Conservation (phyloP, 1,284 basidiomycete genomes). For the Ceratobasidium sp. region DNA sequence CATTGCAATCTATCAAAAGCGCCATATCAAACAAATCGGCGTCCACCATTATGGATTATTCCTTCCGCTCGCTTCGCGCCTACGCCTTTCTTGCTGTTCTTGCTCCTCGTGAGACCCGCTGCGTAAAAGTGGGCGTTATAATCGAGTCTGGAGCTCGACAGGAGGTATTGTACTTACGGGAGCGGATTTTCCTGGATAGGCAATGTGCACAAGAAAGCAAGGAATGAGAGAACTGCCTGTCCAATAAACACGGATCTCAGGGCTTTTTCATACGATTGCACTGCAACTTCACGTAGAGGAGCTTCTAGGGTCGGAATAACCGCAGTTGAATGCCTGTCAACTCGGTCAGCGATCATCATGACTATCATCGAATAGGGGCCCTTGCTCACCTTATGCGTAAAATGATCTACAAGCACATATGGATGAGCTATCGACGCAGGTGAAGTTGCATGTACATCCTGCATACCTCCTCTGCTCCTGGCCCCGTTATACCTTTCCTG, state of each 20-base stretch:
- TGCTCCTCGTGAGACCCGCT: constrained; percentile 71
- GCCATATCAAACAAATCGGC: background rate
- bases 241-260: constrained; percentile 87
- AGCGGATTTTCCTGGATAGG: constrained; percentile 78
- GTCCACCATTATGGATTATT: background rate
- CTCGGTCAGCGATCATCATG: background rate
- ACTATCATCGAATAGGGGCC: background rate
- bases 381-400: constrained; percentile 42
- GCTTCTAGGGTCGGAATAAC: constrained; percentile 78
- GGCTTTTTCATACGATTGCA: constrained; percentile 83
- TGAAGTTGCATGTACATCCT: background rate
- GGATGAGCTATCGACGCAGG: background rate
- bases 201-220: constrained; percentile 68
- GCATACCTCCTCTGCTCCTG: constrained; percentile 71
- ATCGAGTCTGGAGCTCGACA: background rate
- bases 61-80: constrained; percentile 21
- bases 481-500: constrained; percentile 74
- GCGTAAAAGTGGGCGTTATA: constrained; percentile 28
- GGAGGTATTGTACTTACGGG: constrained; percentile 60
- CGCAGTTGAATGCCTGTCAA: constrained; percentile 67
- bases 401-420: constrained; percentile 34
- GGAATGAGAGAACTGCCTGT: constrained; percentile 67
- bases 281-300: constrained; percentile 68
- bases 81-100: constrained; percentile 42
- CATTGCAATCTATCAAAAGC: background rate